Base-by-base conservation (phyloP, 108 stramenopile genomes). In the Stephanodiscus triporus region DNA sequence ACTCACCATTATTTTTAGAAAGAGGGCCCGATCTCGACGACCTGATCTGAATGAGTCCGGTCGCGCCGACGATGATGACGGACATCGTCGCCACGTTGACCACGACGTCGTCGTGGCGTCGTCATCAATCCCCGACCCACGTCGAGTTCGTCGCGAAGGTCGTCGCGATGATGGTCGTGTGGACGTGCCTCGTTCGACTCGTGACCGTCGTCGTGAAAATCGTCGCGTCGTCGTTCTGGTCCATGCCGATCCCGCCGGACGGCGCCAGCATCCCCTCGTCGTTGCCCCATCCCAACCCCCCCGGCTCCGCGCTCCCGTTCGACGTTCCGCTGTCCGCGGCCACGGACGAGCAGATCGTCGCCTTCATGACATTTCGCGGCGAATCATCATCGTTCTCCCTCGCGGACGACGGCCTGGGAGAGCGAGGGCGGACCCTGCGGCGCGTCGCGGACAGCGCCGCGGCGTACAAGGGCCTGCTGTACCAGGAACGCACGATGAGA, bases 231-330 rank as follows among this genome's bases (percentile, higher is more conserved):
- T 23, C 34, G 1, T 70, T 68, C 48, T 79, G 78, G 66, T 74
- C 67, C 32, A 54, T 27, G 9, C 73, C 78, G 8, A 60, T 79
- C 0, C 78, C 78, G 38, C 50, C 54, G 27, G 29, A 58, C 14
- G 36, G 0, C 1, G 78, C 73, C 4, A 61, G 24, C 34, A 68
- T 79, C 42, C 78, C 78, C 19, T 75, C 78, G 9, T 59, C 68
- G 48, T 26, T 79, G 16, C 78, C 78, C 0, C 78, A 79, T 62
- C 78, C 78, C 17, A 79, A 79, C 50, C 67, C 66, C 1, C 67
- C 66, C 17, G 78, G 78, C 38, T 30, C 59, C 49, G 78, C 78
- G 5, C 26, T 79, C 16, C 67, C 73, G 29, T 79, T 79, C 49
- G 78, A 75, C 68, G 50, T 79, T 0, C 73, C 73, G 37, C 30